Evolutionary conservation across 768 basidiomycete species (phyloP).

Genomic region (Boletellus emodensis): DNA sequence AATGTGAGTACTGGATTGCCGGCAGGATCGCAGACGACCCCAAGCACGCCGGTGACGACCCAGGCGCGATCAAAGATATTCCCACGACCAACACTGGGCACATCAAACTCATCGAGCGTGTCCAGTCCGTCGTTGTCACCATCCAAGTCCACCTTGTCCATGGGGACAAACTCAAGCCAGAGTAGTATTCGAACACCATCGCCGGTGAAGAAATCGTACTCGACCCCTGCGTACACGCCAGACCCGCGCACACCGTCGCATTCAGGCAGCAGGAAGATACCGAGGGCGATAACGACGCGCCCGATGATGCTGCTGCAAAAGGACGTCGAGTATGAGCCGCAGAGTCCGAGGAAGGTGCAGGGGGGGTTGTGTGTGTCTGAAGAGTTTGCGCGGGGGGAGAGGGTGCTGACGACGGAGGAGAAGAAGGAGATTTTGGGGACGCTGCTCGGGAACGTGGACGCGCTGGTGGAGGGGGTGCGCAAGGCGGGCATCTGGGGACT

Average conservation of each 20-base stretch:
- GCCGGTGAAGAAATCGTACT: constrained; percentile 38
- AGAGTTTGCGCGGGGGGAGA: constrained; percentile 17
- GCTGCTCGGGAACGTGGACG: constrained; percentile 89
- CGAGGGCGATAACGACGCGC: constrained; percentile 30
- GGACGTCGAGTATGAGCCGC: constrained; percentile 71
- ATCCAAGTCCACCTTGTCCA: constrained; percentile 40
- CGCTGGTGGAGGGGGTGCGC: constrained; percentile 80
- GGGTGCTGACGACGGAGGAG: constrained; percentile 64
- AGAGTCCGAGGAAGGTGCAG: constrained; percentile 59
- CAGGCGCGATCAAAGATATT: constrained; percentile 30
- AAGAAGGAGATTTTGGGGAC: constrained; percentile 77
- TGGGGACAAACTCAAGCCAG: constrained; percentile 33
- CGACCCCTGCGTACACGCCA: constrained; percentile 10
- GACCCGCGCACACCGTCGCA: constrained; percentile 22
- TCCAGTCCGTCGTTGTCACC: constrained; percentile 23
- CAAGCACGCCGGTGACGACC: constrained; percentile 27
- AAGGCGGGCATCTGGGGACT: constrained; percentile 88
- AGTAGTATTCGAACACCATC: constrained; percentile 35
- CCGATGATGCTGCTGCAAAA: constrained; percentile 62
- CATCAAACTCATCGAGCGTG: constrained; percentile 17
- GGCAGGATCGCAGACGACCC: constrained; percentile 29
- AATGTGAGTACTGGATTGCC: constrained; percentile 4
- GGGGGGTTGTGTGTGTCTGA: constrained; percentile 28
- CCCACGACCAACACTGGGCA: constrained; percentile 16
- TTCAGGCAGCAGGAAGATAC: constrained; percentile 19